phyloP scores from a whole-genome alignment of 306 rosid genomes.

The Alnus glutinosa region DNA sequence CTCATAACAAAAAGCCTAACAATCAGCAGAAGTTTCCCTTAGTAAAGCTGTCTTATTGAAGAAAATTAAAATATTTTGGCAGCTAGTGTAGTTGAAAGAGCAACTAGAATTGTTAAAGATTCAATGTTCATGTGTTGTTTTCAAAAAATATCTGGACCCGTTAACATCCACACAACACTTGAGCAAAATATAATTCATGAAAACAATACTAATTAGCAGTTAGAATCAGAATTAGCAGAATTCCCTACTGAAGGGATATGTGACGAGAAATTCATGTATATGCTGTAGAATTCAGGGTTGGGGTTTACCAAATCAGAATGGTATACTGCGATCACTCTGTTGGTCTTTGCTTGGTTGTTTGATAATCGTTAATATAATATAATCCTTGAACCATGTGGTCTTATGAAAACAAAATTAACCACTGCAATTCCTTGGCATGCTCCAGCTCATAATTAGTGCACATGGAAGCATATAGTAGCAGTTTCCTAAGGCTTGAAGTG shows the following conservation, averaged over 20 bases:
- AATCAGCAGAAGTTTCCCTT: no score
- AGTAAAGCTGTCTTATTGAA: no score
- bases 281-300: not conserved
- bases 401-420: not conserved
- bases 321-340: not conserved
- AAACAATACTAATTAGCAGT: not conserved
- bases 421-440: not conserved
- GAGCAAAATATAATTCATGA: not conserved
- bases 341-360: not conserved
- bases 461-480: not conserved
- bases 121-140: no score
- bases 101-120: no score
- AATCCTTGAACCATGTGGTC: not conserved
- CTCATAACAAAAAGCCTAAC: no score
- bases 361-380: not conserved
- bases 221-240: not conserved
- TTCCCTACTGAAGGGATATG: no score
- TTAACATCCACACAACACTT: not conserved
- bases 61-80: no score
- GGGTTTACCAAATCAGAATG: not conserved
- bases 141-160: not conserved
- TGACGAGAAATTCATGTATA: no score
- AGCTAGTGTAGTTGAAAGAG: no score
- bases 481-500: not conserved
- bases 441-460: not conserved